These are phyloP conservation scores for Paecilomyces formosus DNA, from an alignment of 2,329 filamentous ascomycete species.

Conservation along the genomic window DNA sequence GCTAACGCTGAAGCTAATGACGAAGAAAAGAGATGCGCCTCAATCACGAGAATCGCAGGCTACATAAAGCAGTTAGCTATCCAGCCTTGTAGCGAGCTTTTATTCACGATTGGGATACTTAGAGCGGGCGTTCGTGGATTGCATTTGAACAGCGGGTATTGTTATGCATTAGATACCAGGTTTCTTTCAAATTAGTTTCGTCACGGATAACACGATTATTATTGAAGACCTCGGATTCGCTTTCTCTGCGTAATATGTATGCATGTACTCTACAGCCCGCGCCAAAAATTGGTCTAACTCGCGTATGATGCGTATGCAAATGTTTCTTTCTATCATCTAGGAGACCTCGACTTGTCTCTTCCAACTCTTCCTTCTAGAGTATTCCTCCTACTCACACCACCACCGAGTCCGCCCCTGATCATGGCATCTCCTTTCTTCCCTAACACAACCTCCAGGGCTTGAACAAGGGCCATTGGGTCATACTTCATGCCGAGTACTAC, in stretches of 20 bases:
- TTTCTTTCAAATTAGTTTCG: not conserved
- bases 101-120: not conserved
- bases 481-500: slow-evolving; percentile 56
- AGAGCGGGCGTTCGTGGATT: not conserved
- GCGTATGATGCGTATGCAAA: not conserved
- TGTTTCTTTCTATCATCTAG: not conserved
- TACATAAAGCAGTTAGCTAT: not conserved
- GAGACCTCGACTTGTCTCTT: slow-evolving; percentile 9
- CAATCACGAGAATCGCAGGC: not conserved
- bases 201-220: not conserved
- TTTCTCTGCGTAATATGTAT: too few species aligned
- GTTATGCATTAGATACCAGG: not conserved
- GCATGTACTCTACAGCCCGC: too few species aligned
- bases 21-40: slow-evolving; percentile 14
- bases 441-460: slow-evolving; percentile 70
- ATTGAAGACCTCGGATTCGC: not conserved
- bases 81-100: not conserved
- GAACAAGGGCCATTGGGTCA: slow-evolving; percentile 65
- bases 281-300: not conserved
- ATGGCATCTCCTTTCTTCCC: slow-evolving; percentile 54
- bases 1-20: slow-evolving; percentile 29
- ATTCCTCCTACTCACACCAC: slow-evolving; percentile 50
- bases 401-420: slow-evolving; percentile 27
- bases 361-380: slow-evolving; percentile 39
- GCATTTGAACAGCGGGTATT: not conserved